phyloP scores from a whole-genome alignment of 768 basidiomycete genomes.

The Tylopilus subfusipes region DNA sequence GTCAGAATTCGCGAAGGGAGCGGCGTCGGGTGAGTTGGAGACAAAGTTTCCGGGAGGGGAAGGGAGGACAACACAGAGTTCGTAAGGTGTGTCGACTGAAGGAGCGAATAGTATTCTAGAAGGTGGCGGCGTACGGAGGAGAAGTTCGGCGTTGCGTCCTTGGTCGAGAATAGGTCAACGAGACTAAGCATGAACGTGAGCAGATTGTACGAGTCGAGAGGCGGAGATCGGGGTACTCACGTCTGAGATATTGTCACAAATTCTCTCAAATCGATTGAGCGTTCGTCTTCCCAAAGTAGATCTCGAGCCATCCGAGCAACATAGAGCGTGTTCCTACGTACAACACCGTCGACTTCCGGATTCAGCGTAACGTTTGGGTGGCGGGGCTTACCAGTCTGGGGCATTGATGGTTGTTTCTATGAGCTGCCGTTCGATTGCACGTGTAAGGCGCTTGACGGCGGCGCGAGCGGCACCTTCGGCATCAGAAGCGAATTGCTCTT shows the following conservation, averaged over 20 bases:
- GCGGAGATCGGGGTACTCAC: slow-evolving; percentile 48
- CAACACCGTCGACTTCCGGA: slow-evolving; percentile 18
- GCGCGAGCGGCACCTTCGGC: slow-evolving; percentile 65
- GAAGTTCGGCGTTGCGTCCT: slow-evolving; percentile 58
- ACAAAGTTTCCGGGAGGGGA: slow-evolving; percentile 79
- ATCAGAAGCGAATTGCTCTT: slow-evolving; percentile 70
- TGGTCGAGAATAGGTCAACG: slow-evolving; percentile 81
- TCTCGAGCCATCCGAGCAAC: slow-evolving; percentile 91
- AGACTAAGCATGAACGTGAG: slow-evolving; percentile 50
- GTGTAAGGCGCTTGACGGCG: slow-evolving; percentile 86
- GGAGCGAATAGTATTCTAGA: slow-evolving; percentile 84
- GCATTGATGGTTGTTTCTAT: slow-evolving; percentile 83
- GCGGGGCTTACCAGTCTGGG: slow-evolving; percentile 75
- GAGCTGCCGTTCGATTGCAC: slow-evolving; percentile 65
- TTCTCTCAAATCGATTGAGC: slow-evolving; percentile 71
- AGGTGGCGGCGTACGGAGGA: slow-evolving; percentile 62
- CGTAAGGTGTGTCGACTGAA: slow-evolving; percentile 76
- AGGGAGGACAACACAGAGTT: slow-evolving; percentile 82
- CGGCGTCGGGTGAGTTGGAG: slow-evolving; percentile 65
- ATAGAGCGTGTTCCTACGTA: slow-evolving; percentile 80
- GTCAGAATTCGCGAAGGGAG: slow-evolving; percentile 84
- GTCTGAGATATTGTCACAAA: slow-evolving; percentile 87
- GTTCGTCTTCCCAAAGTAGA: slow-evolving; percentile 85
- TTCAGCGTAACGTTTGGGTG: slow-evolving; percentile 7
- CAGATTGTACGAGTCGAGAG: slow-evolving; percentile 13